A percentile compares a stretch with the other conserved stretches of the same genome.
These are phyloP conservation scores for Silybum marianum DNA, from an alignment of 129 eudicot species.

Conservation along the genomic window DNA sequence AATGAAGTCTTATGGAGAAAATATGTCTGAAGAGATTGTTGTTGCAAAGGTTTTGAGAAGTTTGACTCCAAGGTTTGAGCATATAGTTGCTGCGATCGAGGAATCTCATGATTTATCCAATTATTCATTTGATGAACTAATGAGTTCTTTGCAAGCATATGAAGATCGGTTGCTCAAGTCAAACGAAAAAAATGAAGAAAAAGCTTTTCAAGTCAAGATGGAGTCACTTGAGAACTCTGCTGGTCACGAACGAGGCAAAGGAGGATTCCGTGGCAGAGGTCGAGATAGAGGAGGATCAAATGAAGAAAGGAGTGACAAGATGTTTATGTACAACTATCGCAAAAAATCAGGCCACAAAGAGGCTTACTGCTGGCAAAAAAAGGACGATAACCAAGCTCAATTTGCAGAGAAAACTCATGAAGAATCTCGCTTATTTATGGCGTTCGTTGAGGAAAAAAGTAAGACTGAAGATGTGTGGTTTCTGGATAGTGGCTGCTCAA, in stretches of 20 bases:
- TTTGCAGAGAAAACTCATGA: too few species aligned
- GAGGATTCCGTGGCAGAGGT: background rate
- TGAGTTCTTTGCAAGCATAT: conserved; percentile 12
- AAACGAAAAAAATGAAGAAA: background rate
- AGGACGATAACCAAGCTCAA: too few species aligned
- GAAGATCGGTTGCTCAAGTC: background rate
- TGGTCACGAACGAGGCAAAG: background rate
- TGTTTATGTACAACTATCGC: too few species aligned
- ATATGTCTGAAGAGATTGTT: background rate
- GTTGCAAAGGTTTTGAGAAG: background rate
- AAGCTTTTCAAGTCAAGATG: conserved; percentile 1
- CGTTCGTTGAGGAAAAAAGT: too few species aligned
- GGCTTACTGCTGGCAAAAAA: too few species aligned
- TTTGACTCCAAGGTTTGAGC: background rate
- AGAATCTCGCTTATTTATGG: too few species aligned
- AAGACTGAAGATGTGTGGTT: too few species aligned
- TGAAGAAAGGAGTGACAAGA: too few species aligned
- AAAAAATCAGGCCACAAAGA: too few species aligned
- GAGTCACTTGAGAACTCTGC: background rate
- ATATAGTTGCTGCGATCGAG: background rate
- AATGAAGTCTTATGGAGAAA: background rate
- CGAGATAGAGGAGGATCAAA: too few species aligned
- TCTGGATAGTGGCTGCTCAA: too few species aligned
- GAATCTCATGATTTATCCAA: background rate
- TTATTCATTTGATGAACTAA: background rate